phyloP scores from a whole-genome alignment of 1,284 basidiomycete genomes.

The Exobasidium rhododendri region DNA sequence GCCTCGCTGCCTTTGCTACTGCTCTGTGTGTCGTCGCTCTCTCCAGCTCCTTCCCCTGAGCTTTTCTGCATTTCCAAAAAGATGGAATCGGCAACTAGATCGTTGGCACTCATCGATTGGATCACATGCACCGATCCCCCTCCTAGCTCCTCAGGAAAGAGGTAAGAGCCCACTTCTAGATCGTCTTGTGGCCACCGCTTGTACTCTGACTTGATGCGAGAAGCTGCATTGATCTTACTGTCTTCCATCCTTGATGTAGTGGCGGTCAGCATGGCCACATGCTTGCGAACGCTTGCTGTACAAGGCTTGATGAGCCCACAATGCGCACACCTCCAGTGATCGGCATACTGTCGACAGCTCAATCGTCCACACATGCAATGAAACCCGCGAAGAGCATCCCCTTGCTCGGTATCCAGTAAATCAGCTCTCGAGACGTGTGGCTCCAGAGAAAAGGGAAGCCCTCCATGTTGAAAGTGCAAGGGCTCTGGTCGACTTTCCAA shows the following conservation, averaged over 20 bases:
- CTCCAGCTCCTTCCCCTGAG: no score
- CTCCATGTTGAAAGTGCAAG: not conserved
- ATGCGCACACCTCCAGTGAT: not conserved
- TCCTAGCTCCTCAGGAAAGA: not conserved
- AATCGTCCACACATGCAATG: conserved; percentile 15
- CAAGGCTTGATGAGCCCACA: not conserved
- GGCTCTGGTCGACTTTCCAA: not conserved
- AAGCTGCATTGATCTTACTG: conserved; percentile 5
- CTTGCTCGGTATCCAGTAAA: not conserved
- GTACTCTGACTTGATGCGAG: not conserved
- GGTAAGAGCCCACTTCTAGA: conserved; percentile 2
- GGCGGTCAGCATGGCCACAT: not conserved
- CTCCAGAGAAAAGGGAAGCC: not conserved
- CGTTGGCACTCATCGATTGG: not conserved
- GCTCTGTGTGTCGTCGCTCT: not conserved
- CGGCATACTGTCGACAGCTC: conserved; percentile 8
- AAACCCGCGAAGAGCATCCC: conserved; percentile 5
- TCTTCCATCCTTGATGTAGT: conserved; percentile 6
- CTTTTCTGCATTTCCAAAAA: conserved; percentile 5
- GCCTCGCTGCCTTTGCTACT: not conserved
- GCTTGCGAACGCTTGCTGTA: not conserved
- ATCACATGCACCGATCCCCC: not conserved
- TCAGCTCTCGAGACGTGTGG: not conserved
- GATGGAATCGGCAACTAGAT: not conserved
- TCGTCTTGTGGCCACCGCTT: not conserved